Base-by-base conservation (phyloP, 306 rosid species). In the Acacia confusa region DNA sequence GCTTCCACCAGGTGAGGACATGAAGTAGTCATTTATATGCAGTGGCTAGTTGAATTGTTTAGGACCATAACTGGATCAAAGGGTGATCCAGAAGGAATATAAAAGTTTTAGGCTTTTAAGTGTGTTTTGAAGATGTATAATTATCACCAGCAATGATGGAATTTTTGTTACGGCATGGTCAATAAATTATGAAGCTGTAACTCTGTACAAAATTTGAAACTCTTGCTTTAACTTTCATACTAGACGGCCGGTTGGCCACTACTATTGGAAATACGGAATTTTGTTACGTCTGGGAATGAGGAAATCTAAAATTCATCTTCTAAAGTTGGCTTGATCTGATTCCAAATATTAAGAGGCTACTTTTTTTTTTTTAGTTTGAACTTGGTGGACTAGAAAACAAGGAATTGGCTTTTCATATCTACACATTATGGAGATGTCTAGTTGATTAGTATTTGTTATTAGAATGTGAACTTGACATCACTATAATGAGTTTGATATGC, bases 121-220 rank as follows among this genome's bases (percentile, higher is more conserved):
- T 44, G 73, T 60, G 52, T 57, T 71, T 60, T 72, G 64, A 20
- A 38, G n/a, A 61, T 25, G 50, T 65, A 22, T 60, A 79, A 43
- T 58, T 71, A 52, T 40, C 36, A 27, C 36, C 82, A 41, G 71
- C 12, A 58, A 44, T 52, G 69, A 24, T 72, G 73, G n/a, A 72
- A 34, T 27, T 45, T 45, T 30, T 70, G 36, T 44, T 5, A 6
- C 11, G 9, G 64, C 57, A 27, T 70, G 14, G 32, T 44, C 45
- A 79, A 55, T 32, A 30, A 55, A 55, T 38, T 69, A 22, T 14
- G 55, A 69, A 40, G 70, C 30, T 52, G 53, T 38, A 15, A 67
- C 2, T 45, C 15, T 79, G 50, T 15, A 55, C 28, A 57, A 8
- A 28, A 70, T 11, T 16, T 68, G 32, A 70, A 40, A 52, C 32